phyloP scores from a whole-genome alignment of 371 early-diverging fungal genomes.

The Smittium culicis region DNA sequence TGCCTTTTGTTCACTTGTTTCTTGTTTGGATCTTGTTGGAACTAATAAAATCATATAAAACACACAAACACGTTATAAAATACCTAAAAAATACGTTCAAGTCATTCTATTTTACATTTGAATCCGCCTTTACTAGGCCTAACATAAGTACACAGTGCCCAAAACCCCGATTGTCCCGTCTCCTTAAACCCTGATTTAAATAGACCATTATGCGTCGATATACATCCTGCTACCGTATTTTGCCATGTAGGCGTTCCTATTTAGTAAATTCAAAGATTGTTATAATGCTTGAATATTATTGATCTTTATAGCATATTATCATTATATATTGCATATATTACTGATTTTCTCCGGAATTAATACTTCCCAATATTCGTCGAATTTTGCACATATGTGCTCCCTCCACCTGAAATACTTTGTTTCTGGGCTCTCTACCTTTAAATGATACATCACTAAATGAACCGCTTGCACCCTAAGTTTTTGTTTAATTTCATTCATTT shows the following conservation, averaged over 20 bases:
- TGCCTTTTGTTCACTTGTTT: not conserved
- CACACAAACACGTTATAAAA: not conserved
- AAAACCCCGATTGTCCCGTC: constrained; percentile 37
- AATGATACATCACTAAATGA: constrained; percentile 56
- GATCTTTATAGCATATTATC: not conserved
- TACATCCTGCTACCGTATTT: constrained; percentile 61
- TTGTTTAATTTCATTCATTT: not conserved
- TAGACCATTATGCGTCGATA: constrained; percentile 58
- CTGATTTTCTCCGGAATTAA: constrained; percentile 49
- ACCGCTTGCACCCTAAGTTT: constrained; percentile 45
- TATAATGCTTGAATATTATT: not conserved
- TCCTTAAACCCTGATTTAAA: constrained; percentile 69
- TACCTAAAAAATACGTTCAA: not conserved
- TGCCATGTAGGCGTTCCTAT: constrained; percentile 48
- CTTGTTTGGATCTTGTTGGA: not conserved
- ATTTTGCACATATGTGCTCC: constrained; percentile 64
- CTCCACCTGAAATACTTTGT: constrained; percentile 64
- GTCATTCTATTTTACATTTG: constrained; percentile 8
- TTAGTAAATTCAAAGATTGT: not conserved
- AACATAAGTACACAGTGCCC: constrained; percentile 19
- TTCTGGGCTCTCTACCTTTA: constrained; percentile 42
- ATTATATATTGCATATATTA: constrained; percentile 19
- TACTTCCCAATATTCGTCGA: constrained; percentile 61
- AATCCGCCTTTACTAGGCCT: constrained; percentile 19
- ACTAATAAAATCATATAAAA: not conserved